phyloP scores from a whole-genome alignment of 2,329 filamentous ascomycete genomes.

The Aspergillus sp. region DNA sequence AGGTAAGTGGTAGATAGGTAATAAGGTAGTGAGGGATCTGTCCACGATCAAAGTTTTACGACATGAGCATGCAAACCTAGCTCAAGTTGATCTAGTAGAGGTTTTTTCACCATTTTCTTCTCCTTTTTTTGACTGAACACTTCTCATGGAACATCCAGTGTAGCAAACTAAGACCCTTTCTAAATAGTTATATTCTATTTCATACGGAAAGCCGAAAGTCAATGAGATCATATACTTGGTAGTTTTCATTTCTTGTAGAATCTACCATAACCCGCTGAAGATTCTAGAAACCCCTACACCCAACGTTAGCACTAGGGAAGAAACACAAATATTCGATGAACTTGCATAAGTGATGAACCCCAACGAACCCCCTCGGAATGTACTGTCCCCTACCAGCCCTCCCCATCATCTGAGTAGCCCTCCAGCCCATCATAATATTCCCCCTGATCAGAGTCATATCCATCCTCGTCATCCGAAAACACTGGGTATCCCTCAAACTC shows the following conservation, averaged over 20 bases:
- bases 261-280: not conserved
- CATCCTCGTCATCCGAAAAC: not conserved
- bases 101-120: no score
- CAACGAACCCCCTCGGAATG: not conserved
- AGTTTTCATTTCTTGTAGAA: not conserved
- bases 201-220: no score
- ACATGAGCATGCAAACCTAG: no score
- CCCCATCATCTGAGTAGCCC: not conserved
- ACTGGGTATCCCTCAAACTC: slow-evolving; percentile 1
- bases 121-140: no score
- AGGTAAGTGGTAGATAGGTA: no score
- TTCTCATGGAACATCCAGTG: no score
- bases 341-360: not conserved
- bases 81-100: no score
- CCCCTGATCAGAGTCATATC: not conserved
- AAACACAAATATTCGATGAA: not conserved
- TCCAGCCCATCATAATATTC: not conserved
- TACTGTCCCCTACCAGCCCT: not conserved
- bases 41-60: no score
- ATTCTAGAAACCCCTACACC: not conserved
- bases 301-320: not conserved
- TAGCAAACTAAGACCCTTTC: no score
- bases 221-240: no score
- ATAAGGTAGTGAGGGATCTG: no score
- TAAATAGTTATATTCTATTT: no score